Base-by-base conservation (phyloP, 2,329 filamentous ascomycete species). In the Bertia moriformis region DNA sequence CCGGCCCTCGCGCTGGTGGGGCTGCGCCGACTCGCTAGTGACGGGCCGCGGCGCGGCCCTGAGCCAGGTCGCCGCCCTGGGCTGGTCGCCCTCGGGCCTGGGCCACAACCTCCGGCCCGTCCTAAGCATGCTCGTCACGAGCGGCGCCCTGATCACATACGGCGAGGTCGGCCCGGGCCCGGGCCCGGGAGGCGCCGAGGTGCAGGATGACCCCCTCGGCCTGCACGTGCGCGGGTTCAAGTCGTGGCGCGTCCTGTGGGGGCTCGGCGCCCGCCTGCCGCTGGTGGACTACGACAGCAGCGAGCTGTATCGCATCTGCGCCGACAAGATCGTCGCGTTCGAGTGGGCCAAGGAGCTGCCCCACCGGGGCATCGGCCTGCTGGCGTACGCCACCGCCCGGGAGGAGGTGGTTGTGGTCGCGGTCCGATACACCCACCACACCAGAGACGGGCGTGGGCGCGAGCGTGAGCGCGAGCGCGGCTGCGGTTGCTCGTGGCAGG, bases 11-110 rank as follows among this genome's bases (percentile, higher is more conserved):
- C 22, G 51, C n/a, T 54, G 53, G 32, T 53, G 49, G 1, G 69
- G 67, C 10, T 66, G 64, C 3, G 69, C 69, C 0, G 50, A 47
- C 3, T 64, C 64, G 2, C 45, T 59, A 2, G 60, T 72, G 27
- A 66, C 66, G 0, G 62, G 62, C 14, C 59, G 61, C 2, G 70
- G 69, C 3, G 59, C 59, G 37, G 65, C 66, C 3, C 58, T 76
- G 46, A 73, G 70, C 44, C 71, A 76, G 45, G 62, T 70, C 14
- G 61, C 73, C 13, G 53, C 59, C 5, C 45, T 75, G 15, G 66
- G 62, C 37, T 77, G 72, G 72, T 75, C 71, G n/a, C 71, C 71
- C 0, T 55, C 54, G n/a, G 69, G 67, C 2, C 51, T 77, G n/a
- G 71, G 72, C 1, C 61, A 62, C 30, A 72, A 73, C 46, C 50